Base-by-base conservation (phyloP, 331 rosid species). In the Prunus yedoensis region DNA sequence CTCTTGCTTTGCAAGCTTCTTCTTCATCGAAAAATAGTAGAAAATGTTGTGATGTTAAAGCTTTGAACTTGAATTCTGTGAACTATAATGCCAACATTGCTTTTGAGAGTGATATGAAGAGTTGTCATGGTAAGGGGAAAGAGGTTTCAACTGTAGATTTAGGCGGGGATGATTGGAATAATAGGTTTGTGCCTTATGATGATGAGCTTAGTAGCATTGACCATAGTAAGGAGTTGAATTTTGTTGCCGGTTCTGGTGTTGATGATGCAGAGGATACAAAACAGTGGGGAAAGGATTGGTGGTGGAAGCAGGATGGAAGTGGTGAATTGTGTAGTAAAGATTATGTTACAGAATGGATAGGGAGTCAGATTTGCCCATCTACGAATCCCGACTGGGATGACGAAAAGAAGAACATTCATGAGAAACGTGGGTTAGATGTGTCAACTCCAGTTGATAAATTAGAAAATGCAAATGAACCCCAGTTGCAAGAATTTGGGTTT, bases 301-400 rank as follows among this genome's bases (percentile, higher is more conserved):
- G 96, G 97, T 94, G 97, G 99, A 89, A 77, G 71, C 99, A 94
- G 59, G 97, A 91, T 75, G 98, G 93, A 54, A 86, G 90, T 76
- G 93, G 82, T 62, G 96, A 94, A 71, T 49, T 89, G 68, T 89
- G 92, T 8, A 94, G 96, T 77, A 94, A 87, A 84, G 97, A 91
- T 83, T 94, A 92, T 72, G 97, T 94, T 66, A 91, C 76, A 82
- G 97, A 91, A 79, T 94, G 98, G 98, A 90, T 94, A 73, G 98
- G 98, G 72, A 94, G 95, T 86, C 98, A 94, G 79, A 94, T 94
- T 87, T 85, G 91, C 83, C 92, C 97, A 30, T 83, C 94, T 25
- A 41, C 86, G 18, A 94, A 90, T 64, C 86, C 95, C 17, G 89
- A 88, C 69, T 90, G 95, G 97, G 96, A 90, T 71, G 91, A 87